These are phyloP conservation scores for Tetracladium maxilliforme DNA, from an alignment of 2,329 filamentous ascomycete genomes.

Conservation along the genomic window DNA sequence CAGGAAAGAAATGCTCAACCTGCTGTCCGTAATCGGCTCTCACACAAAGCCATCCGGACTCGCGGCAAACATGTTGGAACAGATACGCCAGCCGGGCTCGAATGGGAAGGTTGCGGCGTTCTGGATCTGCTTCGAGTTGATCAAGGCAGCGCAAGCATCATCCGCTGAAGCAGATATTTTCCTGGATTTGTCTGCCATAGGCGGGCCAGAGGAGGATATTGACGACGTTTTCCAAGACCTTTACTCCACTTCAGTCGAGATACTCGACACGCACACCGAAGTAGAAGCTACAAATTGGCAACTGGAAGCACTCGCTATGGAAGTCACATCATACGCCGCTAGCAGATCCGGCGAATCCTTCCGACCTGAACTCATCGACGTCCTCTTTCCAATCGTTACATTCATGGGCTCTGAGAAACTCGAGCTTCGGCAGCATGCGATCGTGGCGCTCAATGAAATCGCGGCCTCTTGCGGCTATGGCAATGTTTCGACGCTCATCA, in stretches of 20 bases:
- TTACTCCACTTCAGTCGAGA: conserved; percentile 51
- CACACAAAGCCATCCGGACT: conserved; percentile 45
- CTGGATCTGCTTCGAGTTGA: conserved; percentile 65
- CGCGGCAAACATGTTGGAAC: conserved; percentile 49
- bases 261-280: conserved; percentile 29
- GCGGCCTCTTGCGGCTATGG: conserved; percentile 60
- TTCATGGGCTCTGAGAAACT: conserved; percentile 59
- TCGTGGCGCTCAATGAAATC: conserved; percentile 70
- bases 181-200: conserved; percentile 30
- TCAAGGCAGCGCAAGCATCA: conserved; percentile 39
- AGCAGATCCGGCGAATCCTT: conserved; percentile 52
- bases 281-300: conserved; percentile 49
- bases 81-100: conserved; percentile 40
- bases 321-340: conserved; percentile 66
- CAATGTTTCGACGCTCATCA: conserved; percentile 62
- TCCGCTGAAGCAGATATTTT: conserved; percentile 49
- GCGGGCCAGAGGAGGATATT: conserved; percentile 21
- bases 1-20: conserved; percentile 36
- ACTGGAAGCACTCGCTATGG: conserved; percentile 64
- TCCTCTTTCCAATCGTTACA: conserved; percentile 84
- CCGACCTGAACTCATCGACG: conserved; percentile 74
- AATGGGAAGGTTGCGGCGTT: conserved; percentile 53
- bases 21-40: conserved; percentile 39
- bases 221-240: conserved; percentile 44
- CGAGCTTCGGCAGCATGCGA: conserved; percentile 63